phyloP scores from a whole-genome alignment of 306 rosid genomes.

The Sphenostylis stenocarpa region DNA sequence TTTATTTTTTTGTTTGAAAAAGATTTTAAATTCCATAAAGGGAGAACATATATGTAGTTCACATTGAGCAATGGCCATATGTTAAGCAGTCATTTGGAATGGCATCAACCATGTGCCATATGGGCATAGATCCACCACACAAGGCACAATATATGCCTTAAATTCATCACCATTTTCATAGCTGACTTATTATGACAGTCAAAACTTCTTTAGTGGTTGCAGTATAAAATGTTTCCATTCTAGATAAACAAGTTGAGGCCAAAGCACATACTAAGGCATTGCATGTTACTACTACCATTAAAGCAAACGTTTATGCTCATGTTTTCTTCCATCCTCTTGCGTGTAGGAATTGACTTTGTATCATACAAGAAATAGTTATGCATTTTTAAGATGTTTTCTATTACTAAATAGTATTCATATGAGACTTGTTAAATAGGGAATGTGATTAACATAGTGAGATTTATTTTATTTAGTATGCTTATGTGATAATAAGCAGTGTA shows the following conservation, averaged over 20 bases:
- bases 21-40: not conserved
- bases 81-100: conserved; percentile 21
- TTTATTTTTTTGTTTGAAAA: not conserved
- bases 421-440: not conserved
- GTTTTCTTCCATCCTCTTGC: conserved; percentile 21
- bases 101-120: conserved; percentile 51
- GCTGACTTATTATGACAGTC: conserved; percentile 31
- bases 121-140: conserved; percentile 39
- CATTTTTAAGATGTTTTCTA: not conserved
- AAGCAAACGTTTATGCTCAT: not conserved
- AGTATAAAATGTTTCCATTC: conserved; percentile 27
- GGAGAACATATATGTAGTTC: not conserved
- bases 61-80: not conserved
- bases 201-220: conserved; percentile 9
- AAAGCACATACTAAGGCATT: conserved; percentile 33
- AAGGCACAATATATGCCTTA: conserved; percentile 47
- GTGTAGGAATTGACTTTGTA: conserved; percentile 28
- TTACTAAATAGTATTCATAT: not conserved
- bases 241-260: conserved; percentile 38
- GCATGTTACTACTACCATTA: conserved; percentile 45
- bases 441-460: not conserved
- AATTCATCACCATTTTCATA: conserved; percentile 18
- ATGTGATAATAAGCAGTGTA: not conserved
- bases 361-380: not conserved
- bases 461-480: not conserved